Conservation (phyloP, 352 stramenopile species). For the Globisporangium nunn region DNA sequence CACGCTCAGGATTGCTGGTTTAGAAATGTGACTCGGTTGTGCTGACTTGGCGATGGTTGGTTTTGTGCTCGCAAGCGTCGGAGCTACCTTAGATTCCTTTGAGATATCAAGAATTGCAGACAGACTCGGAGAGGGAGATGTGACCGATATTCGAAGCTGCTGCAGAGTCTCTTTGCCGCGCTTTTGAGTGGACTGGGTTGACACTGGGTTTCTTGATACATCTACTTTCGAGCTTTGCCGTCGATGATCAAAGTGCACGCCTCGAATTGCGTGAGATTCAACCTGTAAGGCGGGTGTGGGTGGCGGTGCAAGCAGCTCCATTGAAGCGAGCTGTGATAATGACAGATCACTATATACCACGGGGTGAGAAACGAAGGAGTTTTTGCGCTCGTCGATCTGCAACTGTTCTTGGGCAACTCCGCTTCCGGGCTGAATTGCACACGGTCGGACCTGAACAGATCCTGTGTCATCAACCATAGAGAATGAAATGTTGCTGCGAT, state of each 20-base stretch:
- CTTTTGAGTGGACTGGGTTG: not conserved
- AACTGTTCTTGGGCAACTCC: not conserved
- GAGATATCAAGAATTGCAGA: conserved; percentile 8
- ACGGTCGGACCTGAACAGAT: not conserved
- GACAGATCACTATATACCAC: conserved; percentile 2
- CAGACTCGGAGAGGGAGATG: not conserved
- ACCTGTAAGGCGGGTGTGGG: not conserved
- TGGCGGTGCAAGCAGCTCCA: conserved; percentile 1
- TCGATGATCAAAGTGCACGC: not conserved
- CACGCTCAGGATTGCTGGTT: not conserved
- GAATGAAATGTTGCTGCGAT: not conserved
- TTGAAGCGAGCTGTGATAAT: conserved; percentile 8
- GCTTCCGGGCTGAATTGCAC: not conserved
- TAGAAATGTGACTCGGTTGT: not conserved
- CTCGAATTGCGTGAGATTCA: not conserved
- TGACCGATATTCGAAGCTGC: not conserved
- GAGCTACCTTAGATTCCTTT: not conserved
- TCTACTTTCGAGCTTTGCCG: not conserved
- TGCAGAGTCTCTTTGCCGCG: not conserved
- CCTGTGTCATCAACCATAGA: not conserved
- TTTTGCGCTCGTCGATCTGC: not conserved
- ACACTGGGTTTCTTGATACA: not conserved
- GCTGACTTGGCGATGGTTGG: not conserved
- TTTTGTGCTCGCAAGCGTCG: not conserved
- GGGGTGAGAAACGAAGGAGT: not conserved